These are phyloP conservation scores for Eucalyptus decipiens DNA, from an alignment of 345 rosid species.

Conservation along the genomic window DNA sequence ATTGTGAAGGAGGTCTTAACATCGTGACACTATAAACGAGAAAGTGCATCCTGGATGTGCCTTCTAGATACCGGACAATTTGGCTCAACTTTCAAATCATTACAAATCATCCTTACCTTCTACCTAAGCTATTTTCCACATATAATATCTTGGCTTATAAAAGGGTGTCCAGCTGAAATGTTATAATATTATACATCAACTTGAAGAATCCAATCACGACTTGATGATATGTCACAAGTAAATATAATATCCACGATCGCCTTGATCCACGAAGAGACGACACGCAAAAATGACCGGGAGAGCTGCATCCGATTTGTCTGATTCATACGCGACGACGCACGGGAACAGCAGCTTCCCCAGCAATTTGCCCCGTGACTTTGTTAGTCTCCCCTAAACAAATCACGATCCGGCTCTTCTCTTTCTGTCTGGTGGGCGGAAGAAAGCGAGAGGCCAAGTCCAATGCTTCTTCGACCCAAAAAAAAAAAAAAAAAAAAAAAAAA, in stretches of 20 bases:
- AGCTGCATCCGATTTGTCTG: neutral
- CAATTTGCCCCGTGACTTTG: neutral
- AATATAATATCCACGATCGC: neutral
- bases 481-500: too few species aligned
- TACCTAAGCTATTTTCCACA: neutral
- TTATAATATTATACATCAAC: neutral
- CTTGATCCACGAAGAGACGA: neutral
- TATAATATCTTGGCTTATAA: neutral
- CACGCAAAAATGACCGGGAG: neutral
- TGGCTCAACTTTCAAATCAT: neutral
- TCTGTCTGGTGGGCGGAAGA: neutral
- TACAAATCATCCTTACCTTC: neutral
- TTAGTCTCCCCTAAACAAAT: neutral
- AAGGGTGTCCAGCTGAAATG: neutral
- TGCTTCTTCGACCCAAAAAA: too few species aligned
- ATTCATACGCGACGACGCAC: neutral
- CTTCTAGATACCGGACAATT: neutral
- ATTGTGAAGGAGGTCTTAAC: neutral
- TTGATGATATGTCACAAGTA: neutral
- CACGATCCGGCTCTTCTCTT: neutral
- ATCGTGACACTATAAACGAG: neutral
- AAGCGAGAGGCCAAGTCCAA: neutral
- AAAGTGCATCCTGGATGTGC: neutral
- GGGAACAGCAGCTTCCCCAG: neutral
- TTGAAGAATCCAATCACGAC: neutral